Conservation (phyloP, 768 basidiomycete genomes). For the Podaxis rugospora region DNA sequence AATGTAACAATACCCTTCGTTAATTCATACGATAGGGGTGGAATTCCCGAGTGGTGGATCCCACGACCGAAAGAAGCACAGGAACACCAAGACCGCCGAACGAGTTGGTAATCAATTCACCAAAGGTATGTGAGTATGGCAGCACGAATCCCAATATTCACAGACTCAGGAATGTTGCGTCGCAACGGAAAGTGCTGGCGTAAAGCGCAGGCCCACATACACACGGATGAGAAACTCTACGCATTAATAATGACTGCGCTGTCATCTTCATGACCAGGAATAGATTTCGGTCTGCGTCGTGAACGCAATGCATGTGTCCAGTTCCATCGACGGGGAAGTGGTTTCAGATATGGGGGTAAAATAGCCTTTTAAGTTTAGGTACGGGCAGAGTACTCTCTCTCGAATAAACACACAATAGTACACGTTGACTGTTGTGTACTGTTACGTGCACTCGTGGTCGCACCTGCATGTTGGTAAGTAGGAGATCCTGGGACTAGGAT, state of each 20-base stretch:
- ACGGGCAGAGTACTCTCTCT: neutral
- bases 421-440: neutral
- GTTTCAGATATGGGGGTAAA: constrained; percentile 3
- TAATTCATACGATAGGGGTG: constrained; percentile 1
- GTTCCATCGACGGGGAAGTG: constrained; percentile 7
- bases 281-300: neutral
- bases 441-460: constrained; percentile 1
- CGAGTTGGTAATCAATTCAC: constrained; percentile 1
- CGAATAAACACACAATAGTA: neutral
- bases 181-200: neutral
- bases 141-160: neutral
- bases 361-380: constrained; percentile 14
- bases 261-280: neutral
- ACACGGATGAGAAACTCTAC: neutral
- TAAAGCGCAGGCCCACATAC: neutral
- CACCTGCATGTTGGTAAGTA: neutral
- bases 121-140: neutral
- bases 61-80: constrained; percentile 5
- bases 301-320: neutral
- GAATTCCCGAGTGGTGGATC: neutral
- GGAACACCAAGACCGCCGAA: constrained; percentile 9
- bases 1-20: neutral
- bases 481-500: neutral
- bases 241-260: neutral
- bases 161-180: constrained; percentile 8